phyloP scores from a whole-genome alignment of 2,329 filamentous ascomycete genomes.

The Torrubiella hemipterigena region DNA sequence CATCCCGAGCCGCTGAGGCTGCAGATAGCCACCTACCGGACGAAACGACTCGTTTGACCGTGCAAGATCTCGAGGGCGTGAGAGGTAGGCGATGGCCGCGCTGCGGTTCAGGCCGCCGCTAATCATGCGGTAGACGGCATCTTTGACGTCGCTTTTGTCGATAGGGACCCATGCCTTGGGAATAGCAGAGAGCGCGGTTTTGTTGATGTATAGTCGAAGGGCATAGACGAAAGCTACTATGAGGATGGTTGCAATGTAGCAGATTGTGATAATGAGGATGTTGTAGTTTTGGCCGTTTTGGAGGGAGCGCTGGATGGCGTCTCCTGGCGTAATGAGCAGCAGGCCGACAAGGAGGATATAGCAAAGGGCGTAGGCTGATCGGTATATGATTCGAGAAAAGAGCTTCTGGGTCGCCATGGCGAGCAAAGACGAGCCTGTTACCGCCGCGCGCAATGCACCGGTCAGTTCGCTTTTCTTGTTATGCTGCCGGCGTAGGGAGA shows the following conservation, averaged over 20 bases:
- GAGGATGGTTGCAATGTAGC: slow-evolving; percentile 61
- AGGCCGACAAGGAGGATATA: slow-evolving; percentile 62
- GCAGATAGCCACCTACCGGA: slow-evolving; percentile 4
- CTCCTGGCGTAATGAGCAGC: slow-evolving; percentile 67
- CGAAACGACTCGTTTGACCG: slow-evolving; percentile 4
- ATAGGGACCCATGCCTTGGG: slow-evolving; percentile 80
- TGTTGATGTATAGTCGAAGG: slow-evolving; percentile 76
- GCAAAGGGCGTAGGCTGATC: slow-evolving; percentile 63
- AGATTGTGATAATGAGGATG: slow-evolving; percentile 67
- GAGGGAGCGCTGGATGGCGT: slow-evolving; percentile 69
- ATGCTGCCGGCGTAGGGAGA: too few species aligned
- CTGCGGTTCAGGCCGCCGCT: slow-evolving; percentile 61
- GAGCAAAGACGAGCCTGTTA: too few species aligned
- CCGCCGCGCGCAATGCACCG: too few species aligned
- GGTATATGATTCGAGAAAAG: slow-evolving; percentile 72
- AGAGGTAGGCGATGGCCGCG: slow-evolving; percentile 69
- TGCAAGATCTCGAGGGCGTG: slow-evolving; percentile 42
- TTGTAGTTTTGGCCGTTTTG: slow-evolving; percentile 58
- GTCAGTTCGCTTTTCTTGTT: too few species aligned
- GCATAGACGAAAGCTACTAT: slow-evolving; percentile 68
- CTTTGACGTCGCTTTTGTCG: slow-evolving; percentile 71
- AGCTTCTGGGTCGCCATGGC: slow-evolving; percentile 33
- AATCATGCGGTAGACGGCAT: slow-evolving; percentile 65
- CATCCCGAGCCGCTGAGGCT: slow-evolving; percentile 17
- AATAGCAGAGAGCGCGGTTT: slow-evolving; percentile 66